Conservation (phyloP, 2,329 filamentous ascomycete species). For the Colletotrichum scovillei region DNA sequence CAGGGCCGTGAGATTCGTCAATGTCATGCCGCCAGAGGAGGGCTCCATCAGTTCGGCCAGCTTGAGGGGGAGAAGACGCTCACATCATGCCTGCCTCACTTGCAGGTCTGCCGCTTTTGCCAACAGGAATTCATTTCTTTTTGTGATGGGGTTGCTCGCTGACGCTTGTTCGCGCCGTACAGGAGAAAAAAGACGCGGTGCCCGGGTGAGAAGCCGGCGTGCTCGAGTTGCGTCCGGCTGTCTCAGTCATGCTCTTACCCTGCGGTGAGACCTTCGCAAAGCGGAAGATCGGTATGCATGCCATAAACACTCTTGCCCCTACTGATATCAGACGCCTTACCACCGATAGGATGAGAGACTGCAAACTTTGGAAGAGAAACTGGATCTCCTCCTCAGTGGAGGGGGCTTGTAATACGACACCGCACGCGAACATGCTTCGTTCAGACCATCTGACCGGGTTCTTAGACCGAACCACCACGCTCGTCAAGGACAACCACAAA, state of each 20-base stretch:
- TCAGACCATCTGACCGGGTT: constrained; percentile 43
- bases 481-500: constrained; percentile 39
- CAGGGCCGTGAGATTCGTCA: constrained; percentile 22
- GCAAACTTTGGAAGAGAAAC: constrained; percentile 63
- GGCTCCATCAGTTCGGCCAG: constrained; percentile 34
- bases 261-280: constrained; percentile 49
- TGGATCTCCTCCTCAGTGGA: constrained; percentile 60
- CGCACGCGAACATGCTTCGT: constrained; percentile 20
- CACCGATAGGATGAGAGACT: constrained; percentile 58
- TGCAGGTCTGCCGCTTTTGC: constrained; percentile 53
- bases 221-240: constrained; percentile 61
- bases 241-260: constrained; percentile 60
- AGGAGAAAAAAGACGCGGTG: constrained; percentile 64
- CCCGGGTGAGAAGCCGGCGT: constrained; percentile 62
- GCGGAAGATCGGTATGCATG: constrained; percentile 56
- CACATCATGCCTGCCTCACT: constrained; percentile 57
- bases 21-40: constrained; percentile 48
- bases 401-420: constrained; percentile 45
- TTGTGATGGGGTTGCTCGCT: constrained; percentile 4
- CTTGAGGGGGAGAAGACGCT: constrained; percentile 50
- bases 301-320: neutral
- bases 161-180: constrained; percentile 15
- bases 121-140: neutral
- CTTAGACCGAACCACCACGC: constrained; percentile 44
- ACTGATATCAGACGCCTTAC: neutral